phyloP scores from a whole-genome alignment of 1,284 basidiomycete species.

The Exobasidium cylindrosporum region DNA sequence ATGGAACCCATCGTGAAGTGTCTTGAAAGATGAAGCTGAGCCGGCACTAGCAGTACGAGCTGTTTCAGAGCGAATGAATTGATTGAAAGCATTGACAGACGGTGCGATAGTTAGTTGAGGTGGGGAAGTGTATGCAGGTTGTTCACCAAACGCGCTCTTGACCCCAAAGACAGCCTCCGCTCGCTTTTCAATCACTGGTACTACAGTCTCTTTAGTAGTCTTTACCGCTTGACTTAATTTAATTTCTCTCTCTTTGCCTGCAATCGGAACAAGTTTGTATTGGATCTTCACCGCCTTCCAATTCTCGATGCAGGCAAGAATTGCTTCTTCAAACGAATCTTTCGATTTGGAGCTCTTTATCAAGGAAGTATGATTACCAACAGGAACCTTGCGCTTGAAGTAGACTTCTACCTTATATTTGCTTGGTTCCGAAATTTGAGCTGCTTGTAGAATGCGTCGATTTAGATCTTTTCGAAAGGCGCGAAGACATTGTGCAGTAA shows the following conservation, averaged over 20 bases:
- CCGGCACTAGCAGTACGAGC: neutral
- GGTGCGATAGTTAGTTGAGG: neutral
- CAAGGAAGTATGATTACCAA: too few relatives aligned
- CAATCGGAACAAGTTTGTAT: neutral
- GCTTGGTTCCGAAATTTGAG: neutral
- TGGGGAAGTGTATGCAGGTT: neutral
- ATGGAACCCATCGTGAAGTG: neutral
- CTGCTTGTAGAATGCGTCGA: neutral
- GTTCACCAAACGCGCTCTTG: neutral
- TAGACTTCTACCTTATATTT: neutral
- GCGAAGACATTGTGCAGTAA: neutral
- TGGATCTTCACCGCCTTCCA: neutral
- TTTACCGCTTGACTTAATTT: neutral
- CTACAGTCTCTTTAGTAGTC: neutral
- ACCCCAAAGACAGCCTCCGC: neutral
- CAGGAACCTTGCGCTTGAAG: neutral
- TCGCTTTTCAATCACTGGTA: neutral
- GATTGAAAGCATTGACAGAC: slow-evolving; percentile 1
- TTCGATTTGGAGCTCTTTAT: neutral
- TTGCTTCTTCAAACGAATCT: neutral
- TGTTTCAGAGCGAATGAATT: neutral
- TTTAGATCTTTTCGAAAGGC: slow-evolving; percentile 5
- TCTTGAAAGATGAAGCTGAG: neutral
- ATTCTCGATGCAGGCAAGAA: neutral
- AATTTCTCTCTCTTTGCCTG: neutral